Evolutionary conservation across 2,329 filamentous ascomycete genomes (phyloP).

Genomic region (Botrytis squamosa): DNA sequence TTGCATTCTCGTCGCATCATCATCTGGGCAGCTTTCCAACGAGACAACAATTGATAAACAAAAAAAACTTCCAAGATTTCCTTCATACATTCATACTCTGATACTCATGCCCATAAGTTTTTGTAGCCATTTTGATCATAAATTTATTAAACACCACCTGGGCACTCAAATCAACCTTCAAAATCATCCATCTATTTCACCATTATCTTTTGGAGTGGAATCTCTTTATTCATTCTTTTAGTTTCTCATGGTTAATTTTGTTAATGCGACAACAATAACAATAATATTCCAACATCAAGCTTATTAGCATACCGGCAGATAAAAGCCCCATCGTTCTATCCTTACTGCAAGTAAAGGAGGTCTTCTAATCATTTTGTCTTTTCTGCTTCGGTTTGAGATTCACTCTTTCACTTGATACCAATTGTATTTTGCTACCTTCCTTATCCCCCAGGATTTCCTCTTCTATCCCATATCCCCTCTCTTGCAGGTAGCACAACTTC

Average conservation of each 20-base stretch:
- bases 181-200: not conserved
- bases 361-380: not conserved
- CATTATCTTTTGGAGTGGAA: not conserved
- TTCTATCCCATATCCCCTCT: slow-evolving; percentile 7
- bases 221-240: slow-evolving; percentile 14
- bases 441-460: not conserved
- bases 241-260: not conserved
- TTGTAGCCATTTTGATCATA: not conserved
- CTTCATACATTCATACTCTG: not conserved
- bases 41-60: not conserved
- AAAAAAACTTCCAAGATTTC: not conserved
- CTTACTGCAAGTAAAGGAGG: not conserved
- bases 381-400: not conserved
- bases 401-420: slow-evolving; percentile 8
- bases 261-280: slow-evolving; percentile 19
- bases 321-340: not conserved
- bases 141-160: not conserved
- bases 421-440: not conserved
- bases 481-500: slow-evolving; percentile 16
- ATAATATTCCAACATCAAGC: slow-evolving; percentile 17
- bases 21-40: slow-evolving; percentile 12
- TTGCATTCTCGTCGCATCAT: slow-evolving; percentile 19
- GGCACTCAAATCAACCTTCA: not conserved
- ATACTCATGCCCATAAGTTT: not conserved
- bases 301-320: not conserved